Evolutionary conservation across 2,329 filamentous ascomycete genomes (phyloP).

Genomic region (Colletotrichum chrysophilum): DNA sequence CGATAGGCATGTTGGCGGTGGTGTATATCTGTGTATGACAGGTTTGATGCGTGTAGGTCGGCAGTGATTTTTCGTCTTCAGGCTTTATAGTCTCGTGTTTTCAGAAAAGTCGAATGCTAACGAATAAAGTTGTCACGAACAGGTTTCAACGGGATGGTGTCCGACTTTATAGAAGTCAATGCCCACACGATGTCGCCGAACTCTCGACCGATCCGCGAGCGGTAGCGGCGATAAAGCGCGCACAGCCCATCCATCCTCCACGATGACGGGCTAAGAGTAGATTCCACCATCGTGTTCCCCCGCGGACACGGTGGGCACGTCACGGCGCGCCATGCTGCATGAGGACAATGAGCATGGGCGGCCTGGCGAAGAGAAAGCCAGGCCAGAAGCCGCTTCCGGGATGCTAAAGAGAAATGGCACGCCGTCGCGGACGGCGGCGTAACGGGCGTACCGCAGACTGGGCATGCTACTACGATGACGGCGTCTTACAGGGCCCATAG

Average conservation of each 20-base stretch:
- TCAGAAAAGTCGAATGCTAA: background rate
- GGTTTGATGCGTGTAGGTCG: background rate
- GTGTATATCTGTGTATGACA: background rate
- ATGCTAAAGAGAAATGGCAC: background rate
- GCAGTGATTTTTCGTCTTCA: background rate
- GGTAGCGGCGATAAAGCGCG: slow-evolving; percentile 1
- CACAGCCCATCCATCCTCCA: slow-evolving; percentile 4
- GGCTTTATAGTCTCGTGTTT: background rate
- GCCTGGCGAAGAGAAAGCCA: background rate
- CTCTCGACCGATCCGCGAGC: slow-evolving; percentile 11
- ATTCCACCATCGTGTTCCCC: background rate
- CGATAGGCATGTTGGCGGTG: slow-evolving; percentile 41
- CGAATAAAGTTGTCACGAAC: slow-evolving; percentile 1
- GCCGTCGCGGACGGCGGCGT: slow-evolving; percentile 11
- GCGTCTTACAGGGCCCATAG: slow-evolving; percentile 2
- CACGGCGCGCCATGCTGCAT: slow-evolving; percentile 14
- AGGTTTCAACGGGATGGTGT: slow-evolving; percentile 8
- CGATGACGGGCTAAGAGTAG: slow-evolving; percentile 7
- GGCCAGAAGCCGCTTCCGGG: slow-evolving; percentile 18
- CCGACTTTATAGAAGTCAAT: slow-evolving; percentile 20
- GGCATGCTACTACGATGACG: slow-evolving; percentile 6
- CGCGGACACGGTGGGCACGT: slow-evolving; percentile 2
- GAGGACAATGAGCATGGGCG: background rate
- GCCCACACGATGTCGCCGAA: slow-evolving; percentile 5
- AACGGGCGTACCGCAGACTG: slow-evolving; percentile 15